Conservation (phyloP, 805 yeast genomes). For the Sugiyamaella mastotermitis region DNA sequence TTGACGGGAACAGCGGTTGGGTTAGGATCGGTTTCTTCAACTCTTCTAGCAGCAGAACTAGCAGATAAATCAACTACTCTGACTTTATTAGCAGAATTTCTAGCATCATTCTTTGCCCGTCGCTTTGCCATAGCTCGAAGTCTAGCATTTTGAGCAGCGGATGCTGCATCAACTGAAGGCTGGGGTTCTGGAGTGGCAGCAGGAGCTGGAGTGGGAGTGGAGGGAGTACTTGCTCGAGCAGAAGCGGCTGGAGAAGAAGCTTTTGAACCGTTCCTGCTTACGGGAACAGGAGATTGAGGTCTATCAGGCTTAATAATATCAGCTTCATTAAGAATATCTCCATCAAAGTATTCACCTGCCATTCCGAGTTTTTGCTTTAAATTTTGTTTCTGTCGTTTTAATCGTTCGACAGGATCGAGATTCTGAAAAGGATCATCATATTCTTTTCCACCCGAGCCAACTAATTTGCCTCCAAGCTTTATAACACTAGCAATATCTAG, state of each 20-base stretch:
- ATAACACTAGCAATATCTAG: constrained; percentile 34
- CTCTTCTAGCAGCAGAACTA: constrained; percentile 24
- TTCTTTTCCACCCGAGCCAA: constrained; percentile 57
- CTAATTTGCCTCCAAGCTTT: constrained; percentile 39
- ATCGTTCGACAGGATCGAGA: constrained; percentile 39
- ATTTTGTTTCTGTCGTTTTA: constrained; percentile 45
- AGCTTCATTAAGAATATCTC: constrained; percentile 26
- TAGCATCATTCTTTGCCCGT: constrained; percentile 27
- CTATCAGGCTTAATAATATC: constrained; percentile 22
- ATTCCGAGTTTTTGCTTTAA: constrained; percentile 40
- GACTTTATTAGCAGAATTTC: constrained; percentile 47
- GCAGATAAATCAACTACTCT: constrained; percentile 29
- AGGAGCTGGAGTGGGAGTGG: constrained; percentile 10
- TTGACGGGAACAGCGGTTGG: constrained; percentile 23
- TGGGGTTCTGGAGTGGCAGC: constrained; percentile 6
- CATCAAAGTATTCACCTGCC: constrained; percentile 35
- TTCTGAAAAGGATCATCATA: constrained; percentile 35
- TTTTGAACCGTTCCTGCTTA: constrained; percentile 5
- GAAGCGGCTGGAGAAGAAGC: constrained; percentile 13
- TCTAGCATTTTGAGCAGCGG: constrained; percentile 83
- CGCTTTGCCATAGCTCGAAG: constrained; percentile 67
- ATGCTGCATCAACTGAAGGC: constrained; percentile 16
- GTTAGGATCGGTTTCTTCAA: constrained; percentile 23
- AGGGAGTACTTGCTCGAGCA: not conserved
- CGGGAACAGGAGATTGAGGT: constrained; percentile 12